Evolutionary conservation across 768 basidiomycete genomes (phyloP), one percentile per base, ranked within the genome.

Genomic region (Tricholomella constricta): DNA sequence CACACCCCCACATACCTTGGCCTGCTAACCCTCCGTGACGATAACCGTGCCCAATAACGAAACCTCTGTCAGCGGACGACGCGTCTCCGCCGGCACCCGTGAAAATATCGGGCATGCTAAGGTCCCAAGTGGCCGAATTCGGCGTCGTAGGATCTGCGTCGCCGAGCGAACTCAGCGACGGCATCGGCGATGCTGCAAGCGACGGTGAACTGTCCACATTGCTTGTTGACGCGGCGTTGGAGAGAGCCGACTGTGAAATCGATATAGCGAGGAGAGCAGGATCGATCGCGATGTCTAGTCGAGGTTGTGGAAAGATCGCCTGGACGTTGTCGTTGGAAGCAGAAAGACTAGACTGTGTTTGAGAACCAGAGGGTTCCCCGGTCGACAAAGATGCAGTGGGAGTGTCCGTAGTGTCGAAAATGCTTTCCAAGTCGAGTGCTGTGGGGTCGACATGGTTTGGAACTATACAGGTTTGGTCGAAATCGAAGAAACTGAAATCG

Each of bases 101-200:
- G 56, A 59, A 63, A 8, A 76, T 58, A 38, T 72, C 73, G 6
- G 73, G 72, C 32, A 57, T 50, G 14, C 64, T 64, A 23, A 66
- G 52, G 43, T 78, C 74, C 70, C 70, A 76, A 10, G 35, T 57
- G 2, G 69, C 67, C 3, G 71, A 75, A 25, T 55, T 69, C 6
- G 77, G 76, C 7, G 76, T 77, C 17, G 64, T 54, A 2, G 74
- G 75, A 31, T 64, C 72, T 11, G 55, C 51, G 9, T 69, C 72
- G n/a, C 66, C 66, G 27, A 62, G 56, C 0, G 75, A 64, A 43
- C 72, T 72, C 41, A 65, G 62, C 1, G 72, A 75, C 19, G 61
- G 60, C 23, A 64, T 62, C 17, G 63, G 64, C 11, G 61, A 67
- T 49, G 52, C 55, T 17, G 62, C 55, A 3, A 61, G 45, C 14